These are phyloP conservation scores for Lachnellula cervina DNA, from an alignment of 2,329 filamentous ascomycete species.

Conservation along the genomic window DNA sequence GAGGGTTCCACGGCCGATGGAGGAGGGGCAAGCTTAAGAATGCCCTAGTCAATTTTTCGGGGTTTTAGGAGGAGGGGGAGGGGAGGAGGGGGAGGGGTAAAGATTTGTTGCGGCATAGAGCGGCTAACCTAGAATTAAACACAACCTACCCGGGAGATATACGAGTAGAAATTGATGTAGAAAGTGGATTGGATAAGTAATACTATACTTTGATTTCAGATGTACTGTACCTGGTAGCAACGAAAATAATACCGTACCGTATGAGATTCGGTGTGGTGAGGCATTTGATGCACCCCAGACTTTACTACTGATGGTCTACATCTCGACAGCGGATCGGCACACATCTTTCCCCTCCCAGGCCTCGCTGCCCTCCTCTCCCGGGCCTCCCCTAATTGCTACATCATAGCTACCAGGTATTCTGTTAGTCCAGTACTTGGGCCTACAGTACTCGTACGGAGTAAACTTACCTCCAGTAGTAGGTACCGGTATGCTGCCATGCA, in stretches of 20 bases:
- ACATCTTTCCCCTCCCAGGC: neutral
- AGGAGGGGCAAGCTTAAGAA: neutral
- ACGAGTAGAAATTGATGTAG: neutral
- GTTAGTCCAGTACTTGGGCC: no score
- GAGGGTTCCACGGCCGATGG: neutral
- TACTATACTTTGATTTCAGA: no score
- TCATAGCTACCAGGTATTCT: neutral
- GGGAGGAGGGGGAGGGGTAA: neutral
- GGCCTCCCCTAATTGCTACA: neutral
- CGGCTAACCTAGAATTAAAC: conserved; percentile 10
- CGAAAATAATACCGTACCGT: no score
- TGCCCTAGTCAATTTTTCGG: neutral
- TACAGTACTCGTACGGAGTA: no score
- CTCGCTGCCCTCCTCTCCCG: neutral
- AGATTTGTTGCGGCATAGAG: conserved; percentile 9
- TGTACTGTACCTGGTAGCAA: no score
- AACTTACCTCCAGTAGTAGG: no score
- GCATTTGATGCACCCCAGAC: neutral
- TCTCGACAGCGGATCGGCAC: neutral
- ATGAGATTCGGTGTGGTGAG: neutral
- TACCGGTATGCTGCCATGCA: no score
- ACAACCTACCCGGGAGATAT: neutral
- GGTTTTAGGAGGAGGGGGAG: neutral
- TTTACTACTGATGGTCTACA: neutral
- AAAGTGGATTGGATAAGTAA: neutral